Evolutionary conservation across 345 rosid species (phyloP).

Genomic region (Angophora floribunda): DNA sequence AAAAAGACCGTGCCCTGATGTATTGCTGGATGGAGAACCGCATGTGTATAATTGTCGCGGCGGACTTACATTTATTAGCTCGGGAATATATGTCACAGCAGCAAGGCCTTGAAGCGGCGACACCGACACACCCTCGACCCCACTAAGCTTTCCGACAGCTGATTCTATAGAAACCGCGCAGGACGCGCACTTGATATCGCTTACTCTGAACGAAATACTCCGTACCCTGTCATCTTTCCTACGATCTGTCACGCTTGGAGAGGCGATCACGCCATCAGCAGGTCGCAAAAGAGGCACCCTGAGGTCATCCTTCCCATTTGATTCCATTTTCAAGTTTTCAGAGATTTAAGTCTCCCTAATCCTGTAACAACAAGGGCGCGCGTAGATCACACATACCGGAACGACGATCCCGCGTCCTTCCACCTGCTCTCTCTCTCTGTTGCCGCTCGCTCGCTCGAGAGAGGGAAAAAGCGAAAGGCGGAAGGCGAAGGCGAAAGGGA

Average conservation of each 20-base stretch:
- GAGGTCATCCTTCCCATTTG: constrained; percentile 26
- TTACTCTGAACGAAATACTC: constrained; percentile 30
- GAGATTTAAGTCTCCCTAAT: not conserved
- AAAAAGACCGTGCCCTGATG: not conserved
- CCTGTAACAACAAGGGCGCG: not conserved
- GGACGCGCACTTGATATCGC: constrained; percentile 49
- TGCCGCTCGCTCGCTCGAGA: too few relatives aligned
- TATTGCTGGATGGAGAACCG: not conserved
- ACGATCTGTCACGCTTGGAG: constrained; percentile 1
- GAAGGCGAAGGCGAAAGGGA: not conserved
- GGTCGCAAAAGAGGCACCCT: constrained; percentile 37
- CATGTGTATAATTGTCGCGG: not conserved
- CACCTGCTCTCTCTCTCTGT: not conserved
- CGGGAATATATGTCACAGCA: constrained; percentile 35
- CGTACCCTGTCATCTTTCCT: constrained; percentile 9
- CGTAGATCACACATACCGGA: not conserved
- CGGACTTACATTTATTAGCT: constrained; percentile 34
- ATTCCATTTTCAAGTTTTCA: constrained; percentile 7
- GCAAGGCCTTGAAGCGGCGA: constrained; percentile 56
- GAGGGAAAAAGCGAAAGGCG: not conserved
- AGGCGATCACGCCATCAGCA: constrained; percentile 10
- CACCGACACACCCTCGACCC: constrained; percentile 34
- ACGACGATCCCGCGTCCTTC: not conserved
- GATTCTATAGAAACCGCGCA: constrained; percentile 51
- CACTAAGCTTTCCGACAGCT: constrained; percentile 28